Base-by-base conservation (phyloP, 257 asterid species). In the Knoxia roxburghii region DNA sequence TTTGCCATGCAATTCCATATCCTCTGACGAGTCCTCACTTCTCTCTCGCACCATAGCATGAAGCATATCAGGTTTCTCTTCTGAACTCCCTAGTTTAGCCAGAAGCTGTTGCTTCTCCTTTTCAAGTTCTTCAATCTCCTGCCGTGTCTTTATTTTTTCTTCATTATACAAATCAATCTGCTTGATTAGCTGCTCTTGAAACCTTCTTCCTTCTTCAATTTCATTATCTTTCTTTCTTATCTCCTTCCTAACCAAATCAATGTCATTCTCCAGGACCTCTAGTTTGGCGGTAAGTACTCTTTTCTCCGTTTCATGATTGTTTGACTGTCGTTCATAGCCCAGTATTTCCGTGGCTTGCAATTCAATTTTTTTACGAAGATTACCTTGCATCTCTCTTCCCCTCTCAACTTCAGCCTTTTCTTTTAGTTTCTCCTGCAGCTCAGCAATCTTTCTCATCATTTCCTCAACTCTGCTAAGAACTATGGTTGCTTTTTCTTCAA, bases 1-100 rank as follows among this genome's bases (percentile, higher is more conserved):
- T 77, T 83, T 83, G 56, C 70, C 82, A 65, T 86, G 94, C 78
- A 88, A 80, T 75, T 85, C 86, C 80, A 85, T 85, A 63, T 79
- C 89, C 72, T 86, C 88, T 67, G 77, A 81, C 53, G 89, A 74
- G 63, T 82, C 95, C 61, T 65, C 72, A 23, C 77, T 72, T 73
- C 81, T 81, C 80, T 77, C 84, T 57, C 64, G 73, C 58, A 77
- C 83, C 68, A 70, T 68, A 57, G 59, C 72, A 65, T 75, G 89
- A 75, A 86, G 95, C 74, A 71, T 74, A 70, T 79, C 75, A 51
- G 83, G 79, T 72, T 72, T 72, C 78, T 77, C 84, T 76, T 72
- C 86, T 57, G 80, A 70, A 68, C 53, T 70, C 72, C 77, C 82
- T 65, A 85, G 80, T 75, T 83, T 82, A 43, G 77, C 85, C 71